phyloP scores from a whole-genome alignment of 805 yeast genomes.

The Wickerhamiella kazuoi region DNA sequence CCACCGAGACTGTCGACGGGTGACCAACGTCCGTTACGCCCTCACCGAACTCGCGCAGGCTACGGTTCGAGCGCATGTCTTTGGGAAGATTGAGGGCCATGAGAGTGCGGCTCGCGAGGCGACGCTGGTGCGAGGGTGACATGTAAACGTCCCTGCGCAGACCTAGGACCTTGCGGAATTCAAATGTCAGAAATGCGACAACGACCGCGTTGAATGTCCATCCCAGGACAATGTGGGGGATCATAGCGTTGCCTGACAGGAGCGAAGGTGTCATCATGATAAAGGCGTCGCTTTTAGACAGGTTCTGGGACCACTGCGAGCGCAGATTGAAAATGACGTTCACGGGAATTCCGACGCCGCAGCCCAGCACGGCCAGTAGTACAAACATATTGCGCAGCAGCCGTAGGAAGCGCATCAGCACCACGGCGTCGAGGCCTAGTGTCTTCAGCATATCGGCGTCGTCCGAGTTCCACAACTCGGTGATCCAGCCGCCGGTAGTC shows the following conservation, averaged over 20 bases:
- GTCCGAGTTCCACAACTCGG: slow-evolving; percentile 8
- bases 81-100: slow-evolving; percentile 19
- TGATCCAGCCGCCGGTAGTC: slow-evolving; percentile 15
- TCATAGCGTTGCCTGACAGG: slow-evolving; percentile 17
- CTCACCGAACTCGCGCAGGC: slow-evolving; percentile 10
- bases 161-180: slow-evolving; percentile 14
- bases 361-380: slow-evolving; percentile 18
- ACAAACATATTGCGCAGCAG: slow-evolving; percentile 21
- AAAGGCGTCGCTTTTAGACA: slow-evolving; percentile 19
- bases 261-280: slow-evolving; percentile 23
- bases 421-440: slow-evolving; percentile 23
- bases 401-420: slow-evolving; percentile 17
- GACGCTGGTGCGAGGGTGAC: slow-evolving; percentile 12
- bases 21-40: background rate
- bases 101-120: slow-evolving; percentile 18
- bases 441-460: slow-evolving; percentile 15
- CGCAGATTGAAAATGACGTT: slow-evolving; percentile 20
- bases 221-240: slow-evolving; percentile 21
- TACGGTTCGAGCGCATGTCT: slow-evolving; percentile 13
- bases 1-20: slow-evolving; percentile 12
- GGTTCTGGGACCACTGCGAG: slow-evolving; percentile 11
- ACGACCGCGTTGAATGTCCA: slow-evolving; percentile 18
- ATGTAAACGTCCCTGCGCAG: slow-evolving; percentile 13
- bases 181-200: slow-evolving; percentile 16
- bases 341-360: slow-evolving; percentile 22